Percentiles rank a stretch among this genome's conserved stretches.
These are phyloP conservation scores for Podospora pseudopauciseta DNA, from an alignment of 495 filamentous ascomycete genomes.

Conservation along the genomic window DNA sequence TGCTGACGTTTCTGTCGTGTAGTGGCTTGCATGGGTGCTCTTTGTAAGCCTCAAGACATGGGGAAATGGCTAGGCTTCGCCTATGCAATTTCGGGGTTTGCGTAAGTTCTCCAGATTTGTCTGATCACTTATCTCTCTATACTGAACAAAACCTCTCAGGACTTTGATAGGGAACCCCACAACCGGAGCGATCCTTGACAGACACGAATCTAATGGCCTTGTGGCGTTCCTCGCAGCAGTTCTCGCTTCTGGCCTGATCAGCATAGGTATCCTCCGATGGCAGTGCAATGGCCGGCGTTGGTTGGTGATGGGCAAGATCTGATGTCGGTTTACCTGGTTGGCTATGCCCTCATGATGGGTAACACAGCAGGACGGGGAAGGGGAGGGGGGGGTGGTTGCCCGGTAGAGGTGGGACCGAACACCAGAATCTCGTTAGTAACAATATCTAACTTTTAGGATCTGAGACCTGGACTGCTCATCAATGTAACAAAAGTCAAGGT, in stretches of 20 bases:
- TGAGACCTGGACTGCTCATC: no score
- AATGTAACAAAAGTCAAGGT: no score
- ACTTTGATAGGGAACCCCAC: slow-evolving; percentile 27
- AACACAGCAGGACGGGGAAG: neutral
- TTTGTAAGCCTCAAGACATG: slow-evolving; percentile 21
- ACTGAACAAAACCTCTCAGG: slow-evolving; percentile 7
- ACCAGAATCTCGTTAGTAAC: neutral
- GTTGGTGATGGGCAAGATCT: slow-evolving; percentile 20
- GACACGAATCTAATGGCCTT: slow-evolving; percentile 19
- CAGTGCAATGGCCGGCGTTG: slow-evolving; percentile 20
- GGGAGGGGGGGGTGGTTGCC: no score
- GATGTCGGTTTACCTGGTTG: neutral
- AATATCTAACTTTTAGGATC: no score
- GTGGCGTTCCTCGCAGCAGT: slow-evolving; percentile 27
- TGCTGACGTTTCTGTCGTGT: neutral
- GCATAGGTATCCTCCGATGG: slow-evolving; percentile 23
- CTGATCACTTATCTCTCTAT: neutral
- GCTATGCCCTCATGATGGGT: neutral
- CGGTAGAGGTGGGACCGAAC: neutral
- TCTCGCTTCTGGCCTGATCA: slow-evolving; percentile 25
- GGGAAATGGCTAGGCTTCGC: slow-evolving; percentile 31
- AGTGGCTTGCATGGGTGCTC: slow-evolving; percentile 25
- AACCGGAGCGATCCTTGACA: slow-evolving; percentile 23
- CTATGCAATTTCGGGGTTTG: slow-evolving; percentile 28
- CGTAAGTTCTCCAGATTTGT: slow-evolving; percentile 18